phyloP scores from a whole-genome alignment of 1,139 yeast genomes.

The Nakaseomyces bracarensis region DNA sequence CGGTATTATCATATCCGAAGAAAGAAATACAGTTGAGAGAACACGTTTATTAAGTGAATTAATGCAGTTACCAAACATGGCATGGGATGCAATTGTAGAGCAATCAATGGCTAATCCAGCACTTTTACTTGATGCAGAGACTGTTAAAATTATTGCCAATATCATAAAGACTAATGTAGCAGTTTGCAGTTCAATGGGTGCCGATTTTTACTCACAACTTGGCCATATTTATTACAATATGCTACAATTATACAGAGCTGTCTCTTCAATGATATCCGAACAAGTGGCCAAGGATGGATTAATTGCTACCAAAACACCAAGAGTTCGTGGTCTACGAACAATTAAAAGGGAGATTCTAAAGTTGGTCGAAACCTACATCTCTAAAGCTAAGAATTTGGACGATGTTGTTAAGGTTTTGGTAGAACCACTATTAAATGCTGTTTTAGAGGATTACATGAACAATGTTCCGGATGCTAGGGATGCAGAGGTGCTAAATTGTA shows the following conservation, averaged over 20 bases:
- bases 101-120: conserved; percentile 88
- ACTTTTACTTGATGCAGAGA: conserved; percentile 71
- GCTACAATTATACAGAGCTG: conserved; percentile 84
- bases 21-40: conserved; percentile 53
- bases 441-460: conserved; percentile 78
- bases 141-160: conserved; percentile 86
- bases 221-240: conserved; percentile 82
- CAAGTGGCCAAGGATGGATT: conserved; percentile 72
- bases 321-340: conserved; percentile 90
- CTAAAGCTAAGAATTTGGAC: conserved; percentile 70
- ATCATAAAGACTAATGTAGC: conserved; percentile 91
- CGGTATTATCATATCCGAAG: conserved; percentile 88
- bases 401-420: conserved; percentile 79
- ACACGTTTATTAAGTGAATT: conserved; percentile 67
- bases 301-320: conserved; percentile 90
- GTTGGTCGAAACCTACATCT: conserved; percentile 79
- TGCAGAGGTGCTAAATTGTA: conserved; percentile 92
- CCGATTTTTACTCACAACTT: conserved; percentile 82
- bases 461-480: conserved; percentile 96
- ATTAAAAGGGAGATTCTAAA: conserved; percentile 90
- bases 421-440: conserved; percentile 77
- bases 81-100: conserved; percentile 85
- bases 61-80: conserved; percentile 88
- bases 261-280: conserved; percentile 77
- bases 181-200: conserved; percentile 87